Conservation (phyloP, 257 asterid species). For the Solanum habrochaites region DNA sequence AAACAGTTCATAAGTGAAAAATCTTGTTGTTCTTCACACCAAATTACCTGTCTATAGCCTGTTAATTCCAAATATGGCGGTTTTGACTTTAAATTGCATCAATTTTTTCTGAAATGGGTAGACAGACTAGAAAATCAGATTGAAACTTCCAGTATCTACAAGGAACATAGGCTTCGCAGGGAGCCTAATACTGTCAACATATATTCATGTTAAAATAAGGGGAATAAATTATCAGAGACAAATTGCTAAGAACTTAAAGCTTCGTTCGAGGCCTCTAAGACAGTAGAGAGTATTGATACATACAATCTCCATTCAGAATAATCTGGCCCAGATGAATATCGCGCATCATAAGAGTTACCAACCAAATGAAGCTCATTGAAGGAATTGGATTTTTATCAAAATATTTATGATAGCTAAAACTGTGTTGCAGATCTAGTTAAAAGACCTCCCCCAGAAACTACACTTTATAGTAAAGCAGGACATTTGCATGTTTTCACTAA, state of each 20-base stretch:
- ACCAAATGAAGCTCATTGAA: too few relatives aligned
- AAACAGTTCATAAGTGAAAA: background rate
- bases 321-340: too few relatives aligned
- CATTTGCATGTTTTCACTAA: background rate
- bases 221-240: background rate
- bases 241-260: background rate
- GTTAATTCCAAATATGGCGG: conserved; percentile 66
- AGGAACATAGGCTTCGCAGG: background rate
- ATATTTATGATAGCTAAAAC: background rate
- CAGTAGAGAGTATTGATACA: background rate
- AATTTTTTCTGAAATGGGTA: conserved; percentile 50
- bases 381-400: background rate
- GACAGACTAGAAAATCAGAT: background rate
- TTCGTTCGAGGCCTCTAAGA: background rate
- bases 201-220: background rate
- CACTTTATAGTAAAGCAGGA: background rate
- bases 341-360: too few relatives aligned
- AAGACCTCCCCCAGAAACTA: too few relatives aligned
- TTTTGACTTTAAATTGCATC: conserved; percentile 47
- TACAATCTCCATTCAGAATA: too few relatives aligned
- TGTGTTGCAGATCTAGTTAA: background rate
- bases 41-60: conserved; percentile 44
- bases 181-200: background rate
- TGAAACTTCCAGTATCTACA: background rate
- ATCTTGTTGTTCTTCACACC: background rate